Conservation (phyloP, 768 basidiomycete species). For the Agaricus bisporus region DNA sequence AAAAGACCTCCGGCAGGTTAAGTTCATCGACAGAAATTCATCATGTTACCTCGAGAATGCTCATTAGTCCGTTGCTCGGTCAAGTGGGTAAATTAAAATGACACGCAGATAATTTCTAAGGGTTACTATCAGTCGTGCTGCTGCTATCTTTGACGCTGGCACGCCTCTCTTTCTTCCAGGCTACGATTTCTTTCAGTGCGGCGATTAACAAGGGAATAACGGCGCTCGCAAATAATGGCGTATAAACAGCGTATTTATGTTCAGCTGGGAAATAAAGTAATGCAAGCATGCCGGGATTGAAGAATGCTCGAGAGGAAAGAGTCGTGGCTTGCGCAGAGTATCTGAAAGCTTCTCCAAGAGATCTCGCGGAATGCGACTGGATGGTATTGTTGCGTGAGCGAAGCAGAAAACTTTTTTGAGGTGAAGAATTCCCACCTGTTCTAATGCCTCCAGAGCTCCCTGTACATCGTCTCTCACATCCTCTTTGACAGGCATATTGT, state of each 20-base stretch:
- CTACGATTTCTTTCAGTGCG: conserved; percentile 62
- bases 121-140: background rate
- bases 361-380: conserved; percentile 36
- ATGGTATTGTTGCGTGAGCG: background rate
- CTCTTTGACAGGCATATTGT: conserved; percentile 86
- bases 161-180: conserved; percentile 42
- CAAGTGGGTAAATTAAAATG: background rate
- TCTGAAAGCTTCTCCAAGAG: conserved; percentile 40
- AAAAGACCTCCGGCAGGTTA: too few relatives aligned
- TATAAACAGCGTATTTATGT: conserved; percentile 96
- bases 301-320: conserved; percentile 83
- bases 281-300: conserved; percentile 94
- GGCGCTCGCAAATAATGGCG: conserved; percentile 89
- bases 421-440: conserved; percentile 42
- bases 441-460: conserved; percentile 63
- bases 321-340: conserved; percentile 59
- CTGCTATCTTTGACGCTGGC: background rate
- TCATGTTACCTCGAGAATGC: too few relatives aligned
- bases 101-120: background rate
- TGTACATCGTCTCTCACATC: conserved; percentile 71
- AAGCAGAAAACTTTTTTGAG: background rate
- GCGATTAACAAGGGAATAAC: conserved; percentile 78
- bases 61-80: too few relatives aligned
- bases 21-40: too few relatives aligned
- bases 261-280: conserved; percentile 96